Percentiles rank a stretch among this genome's conserved stretches.
Evolutionary conservation across 2,329 filamentous ascomycete genomes (phyloP).

Genomic region (Colletotrichum sp.): DNA sequence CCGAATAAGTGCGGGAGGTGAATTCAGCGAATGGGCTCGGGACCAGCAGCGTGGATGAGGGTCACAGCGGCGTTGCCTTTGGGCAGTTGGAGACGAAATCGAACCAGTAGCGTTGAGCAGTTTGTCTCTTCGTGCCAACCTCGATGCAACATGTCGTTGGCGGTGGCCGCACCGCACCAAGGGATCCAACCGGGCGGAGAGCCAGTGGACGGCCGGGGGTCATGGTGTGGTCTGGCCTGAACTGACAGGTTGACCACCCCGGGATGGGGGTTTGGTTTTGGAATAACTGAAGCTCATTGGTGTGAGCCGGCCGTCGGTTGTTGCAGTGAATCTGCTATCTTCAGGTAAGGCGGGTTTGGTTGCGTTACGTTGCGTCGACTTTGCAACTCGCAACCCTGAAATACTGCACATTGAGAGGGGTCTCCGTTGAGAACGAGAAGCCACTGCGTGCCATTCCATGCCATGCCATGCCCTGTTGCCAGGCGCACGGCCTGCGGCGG

Average conservation of each 20-base stretch:
- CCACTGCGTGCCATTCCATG: neutral
- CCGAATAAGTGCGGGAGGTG: conserved; percentile 2
- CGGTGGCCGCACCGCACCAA: conserved; percentile 7
- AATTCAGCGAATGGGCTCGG: conserved; percentile 8
- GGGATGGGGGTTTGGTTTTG: neutral
- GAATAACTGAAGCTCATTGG: neutral
- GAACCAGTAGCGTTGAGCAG: neutral
- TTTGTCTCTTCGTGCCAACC: neutral
- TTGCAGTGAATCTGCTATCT: conserved; percentile 4
- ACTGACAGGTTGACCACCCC: neutral
- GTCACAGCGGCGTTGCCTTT: neutral
- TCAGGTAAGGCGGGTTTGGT: conserved; percentile 6
- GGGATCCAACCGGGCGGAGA: conserved; percentile 18
- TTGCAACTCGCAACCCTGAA: neutral
- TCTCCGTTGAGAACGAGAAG: neutral
- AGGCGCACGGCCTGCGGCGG: neutral
- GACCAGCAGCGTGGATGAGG: conserved; percentile 12
- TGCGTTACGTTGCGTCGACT: conserved; percentile 14
- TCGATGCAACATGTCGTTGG: conserved; percentile 15
- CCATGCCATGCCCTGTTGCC: neutral
- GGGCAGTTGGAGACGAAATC: neutral
- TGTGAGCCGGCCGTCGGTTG: neutral
- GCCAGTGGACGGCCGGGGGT: neutral
- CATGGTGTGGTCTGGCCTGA: neutral
- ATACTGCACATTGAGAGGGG: neutral